Conservation (phyloP, 768 basidiomycete species). For the Podaxis carcinomalis region DNA sequence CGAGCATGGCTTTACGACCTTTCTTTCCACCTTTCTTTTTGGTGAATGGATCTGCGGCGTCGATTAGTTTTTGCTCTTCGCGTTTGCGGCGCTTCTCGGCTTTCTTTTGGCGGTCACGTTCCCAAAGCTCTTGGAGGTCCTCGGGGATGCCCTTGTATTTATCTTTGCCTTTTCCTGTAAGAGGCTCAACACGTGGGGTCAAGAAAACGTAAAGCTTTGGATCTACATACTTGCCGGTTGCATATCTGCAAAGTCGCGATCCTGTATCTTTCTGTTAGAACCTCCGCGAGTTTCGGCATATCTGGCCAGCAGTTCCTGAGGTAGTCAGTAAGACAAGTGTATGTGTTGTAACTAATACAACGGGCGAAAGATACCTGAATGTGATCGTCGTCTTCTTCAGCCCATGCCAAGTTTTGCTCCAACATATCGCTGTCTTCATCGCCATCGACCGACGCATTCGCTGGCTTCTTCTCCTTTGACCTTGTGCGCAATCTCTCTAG, state of each 20-base stretch:
- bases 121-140: conserved; percentile 69
- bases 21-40: conserved; percentile 65
- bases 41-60: conserved; percentile 59
- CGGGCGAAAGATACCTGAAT: conserved; percentile 42
- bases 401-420: conserved; percentile 28
- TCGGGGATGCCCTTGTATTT: conserved; percentile 47
- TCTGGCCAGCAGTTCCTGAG: conserved; percentile 56
- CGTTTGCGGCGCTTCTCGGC: conserved; percentile 69
- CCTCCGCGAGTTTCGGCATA: conserved; percentile 21
- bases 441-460: conserved; percentile 21
- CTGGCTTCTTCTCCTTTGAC: conserved; percentile 21
- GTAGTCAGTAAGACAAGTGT: background rate
- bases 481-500: conserved; percentile 34
- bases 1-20: conserved; percentile 62
- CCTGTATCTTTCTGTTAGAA: conserved; percentile 45
- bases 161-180: conserved; percentile 44
- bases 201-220: background rate
- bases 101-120: conserved; percentile 79
- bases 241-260: conserved; percentile 46
- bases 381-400: conserved; percentile 48
- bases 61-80: conserved; percentile 47
- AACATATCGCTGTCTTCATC: conserved; percentile 30
- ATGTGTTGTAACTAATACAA: background rate
- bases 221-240: conserved; percentile 48
- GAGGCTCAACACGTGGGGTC: background rate